Evolutionary conservation across 2,329 filamentous ascomycete genomes (phyloP), one percentile per base, ranked within the genome.

Genomic region (Pseudogymnoascus sp.): DNA sequence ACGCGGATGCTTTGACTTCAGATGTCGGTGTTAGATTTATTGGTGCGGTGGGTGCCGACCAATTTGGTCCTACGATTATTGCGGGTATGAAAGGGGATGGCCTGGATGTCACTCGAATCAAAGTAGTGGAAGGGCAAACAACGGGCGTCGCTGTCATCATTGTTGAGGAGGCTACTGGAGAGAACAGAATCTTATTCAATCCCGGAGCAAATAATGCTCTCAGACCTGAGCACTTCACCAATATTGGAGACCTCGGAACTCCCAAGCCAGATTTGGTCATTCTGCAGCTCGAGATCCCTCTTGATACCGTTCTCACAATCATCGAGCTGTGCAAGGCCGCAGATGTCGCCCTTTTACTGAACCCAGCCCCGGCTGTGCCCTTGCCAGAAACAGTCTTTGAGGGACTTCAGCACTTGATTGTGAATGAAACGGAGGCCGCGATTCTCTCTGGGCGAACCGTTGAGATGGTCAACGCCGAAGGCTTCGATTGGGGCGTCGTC

Each of bases 341-440:
- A 28, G 72, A 73, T 1, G 77, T 89, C 1, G 78, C 81, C 35
- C 87, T 93, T 2, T 81, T 97, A 58, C 81, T 96, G 65, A 97
- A 97, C 73, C 91, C 92, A 14, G 92, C 92, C 2, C 88, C 89
- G 4, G 91, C 91, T 3, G 80, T 86, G 47, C 73, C 76, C 7
- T 74, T 96, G 3, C 91, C 90, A 1, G 77, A 78, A 0, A 79
- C 83, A 28, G 85, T 84, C 7, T 94, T 89, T 70, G 67, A 72
- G 6, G 83, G 82, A 1, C 80, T 97, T 32, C 84, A 85, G 41
- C 90, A 96, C 68, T 78, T 97, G 43, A 83, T 97, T 58, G 83
- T 97, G 68, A 97, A 97, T 70, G 92, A 97, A 77, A 94, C 88
- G 1, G 92, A 97, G 76, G 90, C 91, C 2, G 82, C 86, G 7